These are phyloP conservation scores for Ilyonectria destructans DNA, from an alignment of 2,329 filamentous ascomycete species.

Conservation along the genomic window DNA sequence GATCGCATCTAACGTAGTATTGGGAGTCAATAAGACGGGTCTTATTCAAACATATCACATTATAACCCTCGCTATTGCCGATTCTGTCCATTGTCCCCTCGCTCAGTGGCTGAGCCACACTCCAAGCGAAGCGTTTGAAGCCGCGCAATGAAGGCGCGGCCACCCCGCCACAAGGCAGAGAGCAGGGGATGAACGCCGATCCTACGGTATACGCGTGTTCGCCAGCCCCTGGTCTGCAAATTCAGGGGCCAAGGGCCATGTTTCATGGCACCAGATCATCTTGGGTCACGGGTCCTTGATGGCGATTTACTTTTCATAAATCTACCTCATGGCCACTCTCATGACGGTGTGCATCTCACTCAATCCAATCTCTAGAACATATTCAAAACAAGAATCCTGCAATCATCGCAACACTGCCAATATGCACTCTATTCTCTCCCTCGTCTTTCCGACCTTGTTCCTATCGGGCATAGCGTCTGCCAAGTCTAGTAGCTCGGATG, in stretches of 20 bases:
- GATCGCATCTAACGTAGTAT: no score
- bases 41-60: background rate
- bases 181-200: background rate
- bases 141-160: background rate
- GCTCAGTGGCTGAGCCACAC: no score
- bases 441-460: background rate
- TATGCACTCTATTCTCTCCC: background rate
- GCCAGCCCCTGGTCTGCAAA: background rate
- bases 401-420: no score
- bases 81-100: no score
- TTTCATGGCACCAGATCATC: background rate
- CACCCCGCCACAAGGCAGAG: background rate
- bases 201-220: background rate
- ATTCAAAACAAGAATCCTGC: no score
- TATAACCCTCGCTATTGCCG: no score
- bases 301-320: no score
- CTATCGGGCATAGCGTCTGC: background rate
- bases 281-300: no score
- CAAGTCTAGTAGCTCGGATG: background rate
- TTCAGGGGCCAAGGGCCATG: background rate
- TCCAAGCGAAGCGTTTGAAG: background rate
- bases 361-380: no score
- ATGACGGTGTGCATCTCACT: no score
- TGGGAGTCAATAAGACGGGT: background rate
- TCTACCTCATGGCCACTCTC: no score